Evolutionary conservation across 305 asterid genomes (phyloP).

Genomic region (Solanum hybrid): DNA sequence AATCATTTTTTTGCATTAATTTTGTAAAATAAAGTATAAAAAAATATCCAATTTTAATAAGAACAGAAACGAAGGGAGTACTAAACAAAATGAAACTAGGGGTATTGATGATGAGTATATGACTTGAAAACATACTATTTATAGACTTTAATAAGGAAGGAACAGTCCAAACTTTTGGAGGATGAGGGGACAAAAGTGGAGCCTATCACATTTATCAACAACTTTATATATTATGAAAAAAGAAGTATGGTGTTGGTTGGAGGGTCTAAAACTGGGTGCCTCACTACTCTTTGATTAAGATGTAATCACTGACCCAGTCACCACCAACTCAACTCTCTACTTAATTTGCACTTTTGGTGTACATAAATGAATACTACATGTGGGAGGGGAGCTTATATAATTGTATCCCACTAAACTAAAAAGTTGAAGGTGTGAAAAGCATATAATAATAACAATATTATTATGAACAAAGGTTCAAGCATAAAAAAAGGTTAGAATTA

Average conservation of each 20-base stretch:
- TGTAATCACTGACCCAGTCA: not conserved
- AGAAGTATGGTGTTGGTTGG: not conserved
- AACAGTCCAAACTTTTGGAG: not conserved
- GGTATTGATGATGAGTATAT: not conserved
- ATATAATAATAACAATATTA: not conserved
- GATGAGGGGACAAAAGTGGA: not conserved
- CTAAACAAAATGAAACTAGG: not conserved
- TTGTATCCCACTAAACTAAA: not conserved
- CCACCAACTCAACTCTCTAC: not conserved
- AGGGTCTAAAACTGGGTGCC: not conserved
- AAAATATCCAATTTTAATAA: too few species aligned
- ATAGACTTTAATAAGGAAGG: not conserved
- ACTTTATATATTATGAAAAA: not conserved
- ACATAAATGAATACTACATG: not conserved
- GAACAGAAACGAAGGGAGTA: too few species aligned
- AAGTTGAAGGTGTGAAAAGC: not conserved
- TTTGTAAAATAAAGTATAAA: too few species aligned
- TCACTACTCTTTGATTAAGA: not conserved
- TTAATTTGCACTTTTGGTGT: not conserved
- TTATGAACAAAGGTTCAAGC: not conserved
- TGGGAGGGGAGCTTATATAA: not conserved
- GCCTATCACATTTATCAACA: not conserved
- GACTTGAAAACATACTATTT: not conserved
- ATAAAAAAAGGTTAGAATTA: not conserved
- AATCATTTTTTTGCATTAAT: too few species aligned